Evolutionary conservation across 2,329 filamentous ascomycete genomes (phyloP).

Genomic region (Seiridium cupressi): DNA sequence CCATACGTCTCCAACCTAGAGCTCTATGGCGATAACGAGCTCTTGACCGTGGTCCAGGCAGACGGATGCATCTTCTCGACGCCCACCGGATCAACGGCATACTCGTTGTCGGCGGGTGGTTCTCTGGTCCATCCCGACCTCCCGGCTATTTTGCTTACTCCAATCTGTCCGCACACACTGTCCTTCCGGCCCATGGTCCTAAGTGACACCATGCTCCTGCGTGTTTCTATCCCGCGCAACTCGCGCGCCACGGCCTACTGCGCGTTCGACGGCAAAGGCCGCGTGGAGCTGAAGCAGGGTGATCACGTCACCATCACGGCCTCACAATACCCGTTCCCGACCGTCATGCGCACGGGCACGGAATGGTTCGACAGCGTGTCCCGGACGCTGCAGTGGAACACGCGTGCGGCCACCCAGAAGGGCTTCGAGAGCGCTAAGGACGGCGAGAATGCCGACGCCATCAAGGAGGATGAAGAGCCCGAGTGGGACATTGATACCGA

Average conservation of each 20-base stretch:
- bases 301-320: conserved; percentile 96
- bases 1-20: conserved; percentile 97
- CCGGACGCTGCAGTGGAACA: conserved; percentile 92
- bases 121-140: conserved; percentile 96
- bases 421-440: conserved; percentile 62
- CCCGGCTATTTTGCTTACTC: conserved; percentile 91
- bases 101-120: conserved; percentile 92
- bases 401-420: conserved; percentile 86
- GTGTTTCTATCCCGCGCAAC: conserved; percentile 79
- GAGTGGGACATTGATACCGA: conserved; percentile 97
- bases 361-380: conserved; percentile 98
- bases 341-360: conserved; percentile 81
- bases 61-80: conserved; percentile 98
- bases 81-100: conserved; percentile 90
- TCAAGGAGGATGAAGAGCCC: conserved; percentile 52
- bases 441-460: conserved; percentile 46
- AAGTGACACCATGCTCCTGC: conserved; percentile 88
- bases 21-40: conserved; percentile 91
- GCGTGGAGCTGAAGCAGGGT: conserved; percentile 86
- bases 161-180: conserved; percentile 95
- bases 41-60: conserved; percentile 92
- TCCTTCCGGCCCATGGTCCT: conserved; percentile 98
- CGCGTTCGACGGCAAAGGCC: conserved; percentile 95
- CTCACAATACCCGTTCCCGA: conserved; percentile 95
- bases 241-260: conserved; percentile 94